Conservation (phyloP, 2,329 filamentous ascomycete genomes). For the Calonectria fujianensis region DNA sequence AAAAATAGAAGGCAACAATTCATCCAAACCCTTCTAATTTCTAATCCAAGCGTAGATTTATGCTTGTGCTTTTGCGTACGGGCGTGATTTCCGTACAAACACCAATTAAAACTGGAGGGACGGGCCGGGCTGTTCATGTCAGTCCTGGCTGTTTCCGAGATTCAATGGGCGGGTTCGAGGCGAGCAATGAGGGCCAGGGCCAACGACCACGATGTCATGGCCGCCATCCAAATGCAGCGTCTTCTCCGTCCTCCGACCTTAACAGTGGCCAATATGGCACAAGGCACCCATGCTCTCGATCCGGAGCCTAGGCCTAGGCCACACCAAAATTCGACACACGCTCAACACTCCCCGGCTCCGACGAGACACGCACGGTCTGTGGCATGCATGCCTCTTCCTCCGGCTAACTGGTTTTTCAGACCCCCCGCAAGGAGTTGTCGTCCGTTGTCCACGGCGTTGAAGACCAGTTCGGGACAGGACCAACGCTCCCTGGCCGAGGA, state of each 20-base stretch:
- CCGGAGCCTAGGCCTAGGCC: slow-evolving; percentile 40
- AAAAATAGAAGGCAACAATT: neutral
- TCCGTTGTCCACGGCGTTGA: slow-evolving; percentile 46
- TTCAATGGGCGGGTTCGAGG: slow-evolving; percentile 7
- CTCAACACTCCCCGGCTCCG: slow-evolving; percentile 44
- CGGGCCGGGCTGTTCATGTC: slow-evolving; percentile 13
- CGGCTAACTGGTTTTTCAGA: slow-evolving; percentile 42
- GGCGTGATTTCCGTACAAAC: slow-evolving; percentile 12
- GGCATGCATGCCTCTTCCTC: slow-evolving; percentile 47
- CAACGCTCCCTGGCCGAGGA: slow-evolving; percentile 47
- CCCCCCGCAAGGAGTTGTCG: slow-evolving; percentile 44
- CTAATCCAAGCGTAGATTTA: slow-evolving; percentile 4
- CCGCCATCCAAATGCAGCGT: slow-evolving; percentile 27
- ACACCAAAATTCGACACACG: slow-evolving; percentile 54
- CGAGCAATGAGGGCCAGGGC: neutral
- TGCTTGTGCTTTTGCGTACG: neutral
- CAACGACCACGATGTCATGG: neutral
- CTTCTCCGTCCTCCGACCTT: slow-evolving; percentile 28
- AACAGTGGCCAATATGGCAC: slow-evolving; percentile 3
- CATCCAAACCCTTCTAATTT: slow-evolving; percentile 14
- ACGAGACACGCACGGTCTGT: slow-evolving; percentile 51
- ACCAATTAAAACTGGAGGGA: slow-evolving; percentile 5
- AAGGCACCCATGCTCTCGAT: slow-evolving; percentile 27
- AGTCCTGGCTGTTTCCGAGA: slow-evolving; percentile 36
- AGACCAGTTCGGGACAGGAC: slow-evolving; percentile 49